Conservation (phyloP, 1,284 basidiomycete species). For the Pseudozyma hubeiensis region DNA sequence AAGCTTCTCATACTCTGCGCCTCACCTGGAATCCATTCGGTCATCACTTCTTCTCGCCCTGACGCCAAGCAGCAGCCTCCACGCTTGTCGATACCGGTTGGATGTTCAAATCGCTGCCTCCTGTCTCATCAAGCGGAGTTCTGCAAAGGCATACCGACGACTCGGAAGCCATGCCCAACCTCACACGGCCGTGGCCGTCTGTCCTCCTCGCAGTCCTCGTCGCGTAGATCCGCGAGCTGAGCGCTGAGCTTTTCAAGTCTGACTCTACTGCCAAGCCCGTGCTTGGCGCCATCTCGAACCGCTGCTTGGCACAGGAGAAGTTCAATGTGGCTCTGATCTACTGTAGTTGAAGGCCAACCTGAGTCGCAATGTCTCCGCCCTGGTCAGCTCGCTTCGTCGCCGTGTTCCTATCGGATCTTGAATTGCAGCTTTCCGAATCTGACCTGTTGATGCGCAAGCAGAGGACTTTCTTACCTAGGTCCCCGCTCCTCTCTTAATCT, state of each 20-base stretch:
- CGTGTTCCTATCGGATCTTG: constrained; percentile 9
- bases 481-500: constrained; percentile 4
- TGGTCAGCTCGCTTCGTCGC: neutral
- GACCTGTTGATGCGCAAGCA: constrained; percentile 3
- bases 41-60: neutral
- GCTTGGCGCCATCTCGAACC: constrained; percentile 1
- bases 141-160: constrained; percentile 4
- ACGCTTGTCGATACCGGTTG: neutral
- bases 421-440: constrained; percentile 4
- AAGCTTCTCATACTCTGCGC: neutral
- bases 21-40: neutral
- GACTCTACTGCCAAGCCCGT: neutral
- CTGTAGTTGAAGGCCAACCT: neutral
- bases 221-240: neutral
- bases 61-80: constrained; percentile 7
- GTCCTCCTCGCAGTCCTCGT: neutral
- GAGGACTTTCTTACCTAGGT: neutral
- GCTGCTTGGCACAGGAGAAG: constrained; percentile 4
- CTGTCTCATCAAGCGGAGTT: neutral
- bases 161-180: neutral
- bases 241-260: neutral
- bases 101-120: constrained; percentile 24
- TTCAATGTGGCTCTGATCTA: neutral
- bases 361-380: too few relatives aligned
- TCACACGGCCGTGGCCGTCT: neutral